Evolutionary conservation across 2,329 filamentous ascomycete species (phyloP), one percentile per base, ranked within the genome.

Genomic region (Chaetomium globosum): DNA sequence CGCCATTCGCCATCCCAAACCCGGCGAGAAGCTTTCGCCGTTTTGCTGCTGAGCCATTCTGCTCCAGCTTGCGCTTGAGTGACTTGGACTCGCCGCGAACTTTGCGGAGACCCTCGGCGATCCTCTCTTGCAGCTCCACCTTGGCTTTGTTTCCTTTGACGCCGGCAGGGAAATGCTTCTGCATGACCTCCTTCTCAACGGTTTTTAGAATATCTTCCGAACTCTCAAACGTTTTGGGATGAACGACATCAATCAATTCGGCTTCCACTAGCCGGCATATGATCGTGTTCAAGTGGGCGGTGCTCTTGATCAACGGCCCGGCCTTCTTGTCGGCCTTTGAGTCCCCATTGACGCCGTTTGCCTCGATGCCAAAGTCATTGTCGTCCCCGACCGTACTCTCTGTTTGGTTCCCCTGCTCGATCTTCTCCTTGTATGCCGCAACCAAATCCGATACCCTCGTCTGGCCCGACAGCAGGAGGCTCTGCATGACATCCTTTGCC

Each of bases 401-500:
- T 3, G 59, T 58, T 28, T 69, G 68, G 56, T 71, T 71, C 23
- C 68, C 70, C 26, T 70, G 73, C 46, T 73, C 71, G 55, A 77
- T 72, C 68, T 70, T 75, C 49, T 75, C 74, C 63, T 74, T 72
- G 71, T 89, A 90, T 21, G 87, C 86, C 46, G 88, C 85, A n/a
- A 83, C 82, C 52, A 94, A 80, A 71, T 93, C 89, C 51, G 82
- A 84, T 39, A 93, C 82, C 73, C 86, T 87, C 33, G 89, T 89
- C 78, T 95, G 90, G 1, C 94, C 94, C 21, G 93, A 82, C 63
- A 89, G 83, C 66, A 96, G 80, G 51, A 97, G 80, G 33, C 89
- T 89, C 71, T 91, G 87, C 65, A 95, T 84, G 48, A 97, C 82
- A 67, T 88, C 86, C 64, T 87, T 86, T 33, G 92, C 92, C 67